phyloP scores from a whole-genome alignment of 2,329 filamentous ascomycete genomes.

The Sclerotinia spermophila region DNA sequence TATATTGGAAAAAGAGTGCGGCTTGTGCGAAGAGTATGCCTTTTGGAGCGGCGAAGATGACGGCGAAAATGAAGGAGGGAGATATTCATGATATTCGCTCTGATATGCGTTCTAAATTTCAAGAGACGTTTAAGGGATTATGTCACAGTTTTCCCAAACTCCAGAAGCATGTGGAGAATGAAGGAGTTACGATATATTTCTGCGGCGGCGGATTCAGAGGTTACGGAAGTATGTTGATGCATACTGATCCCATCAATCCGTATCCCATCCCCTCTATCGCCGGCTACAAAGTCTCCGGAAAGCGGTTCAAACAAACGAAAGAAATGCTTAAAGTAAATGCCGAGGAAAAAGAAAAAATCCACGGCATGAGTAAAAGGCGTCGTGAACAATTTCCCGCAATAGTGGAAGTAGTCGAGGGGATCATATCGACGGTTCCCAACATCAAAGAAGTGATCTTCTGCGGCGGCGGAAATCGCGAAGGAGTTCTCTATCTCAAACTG shows the following conservation, averaged over 20 bases:
- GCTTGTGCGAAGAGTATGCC: conserved; percentile 54
- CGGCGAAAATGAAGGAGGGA: conserved; percentile 43
- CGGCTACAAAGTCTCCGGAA: conserved; percentile 64
- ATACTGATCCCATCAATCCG: conserved; percentile 65
- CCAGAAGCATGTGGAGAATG: conserved; percentile 22
- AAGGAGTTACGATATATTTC: conserved; percentile 70
- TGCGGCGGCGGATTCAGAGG: conserved; percentile 88
- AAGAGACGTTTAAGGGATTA: conserved; percentile 55
- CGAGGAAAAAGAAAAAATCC: conserved; percentile 54
- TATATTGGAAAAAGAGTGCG: conserved; percentile 53
- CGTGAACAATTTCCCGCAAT: conserved; percentile 82
- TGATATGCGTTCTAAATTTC: conserved; percentile 52
- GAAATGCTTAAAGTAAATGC: conserved; percentile 51
- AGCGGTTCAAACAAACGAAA: conserved; percentile 54
- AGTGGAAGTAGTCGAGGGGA: conserved; percentile 71
- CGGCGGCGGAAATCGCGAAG: conserved; percentile 82
- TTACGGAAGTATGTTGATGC: conserved; percentile 87
- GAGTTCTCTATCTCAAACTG: conserved; percentile 71
- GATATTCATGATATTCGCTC: neutral
- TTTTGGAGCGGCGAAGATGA: conserved; percentile 58
- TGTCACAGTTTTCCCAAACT: conserved; percentile 44
- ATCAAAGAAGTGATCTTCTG: conserved; percentile 78
- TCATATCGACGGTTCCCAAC: conserved; percentile 64
- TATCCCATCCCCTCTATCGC: conserved; percentile 85
- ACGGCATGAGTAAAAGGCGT: conserved; percentile 75